phyloP scores from a whole-genome alignment of 2,329 filamentous ascomycete genomes.

The Alternaria longipes region DNA sequence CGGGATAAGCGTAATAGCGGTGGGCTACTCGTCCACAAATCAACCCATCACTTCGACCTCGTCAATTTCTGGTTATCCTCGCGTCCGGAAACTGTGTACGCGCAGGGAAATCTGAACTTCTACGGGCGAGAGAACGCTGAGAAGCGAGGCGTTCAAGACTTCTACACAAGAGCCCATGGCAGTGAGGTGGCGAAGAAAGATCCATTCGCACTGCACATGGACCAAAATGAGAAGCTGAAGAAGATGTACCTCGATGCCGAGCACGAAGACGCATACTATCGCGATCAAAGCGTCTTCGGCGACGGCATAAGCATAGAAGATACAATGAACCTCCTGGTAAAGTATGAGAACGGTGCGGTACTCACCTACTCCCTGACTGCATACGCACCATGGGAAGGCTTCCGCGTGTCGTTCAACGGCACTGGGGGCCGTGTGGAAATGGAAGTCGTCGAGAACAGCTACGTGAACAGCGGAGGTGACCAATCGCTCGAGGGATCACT shows the following conservation, averaged over 20 bases:
- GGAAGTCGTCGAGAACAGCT: slow-evolving; percentile 70
- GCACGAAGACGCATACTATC: slow-evolving; percentile 69
- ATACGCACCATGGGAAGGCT: slow-evolving; percentile 71
- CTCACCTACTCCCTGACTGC: slow-evolving; percentile 68
- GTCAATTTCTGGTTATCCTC: slow-evolving; percentile 70
- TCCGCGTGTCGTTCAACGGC: slow-evolving; percentile 67
- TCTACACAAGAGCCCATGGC: slow-evolving; percentile 62
- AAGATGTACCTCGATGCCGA: slow-evolving; percentile 69
- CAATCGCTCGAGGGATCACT: slow-evolving; percentile 64
- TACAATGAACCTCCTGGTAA: slow-evolving; percentile 68
- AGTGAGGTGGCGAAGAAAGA: slow-evolving; percentile 63
- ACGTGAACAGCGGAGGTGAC: slow-evolving; percentile 66
- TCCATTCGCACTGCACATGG: slow-evolving; percentile 67
- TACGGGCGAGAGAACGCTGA: slow-evolving; percentile 71
- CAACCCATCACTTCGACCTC: slow-evolving; percentile 71
- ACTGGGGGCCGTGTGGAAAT: slow-evolving; percentile 67
- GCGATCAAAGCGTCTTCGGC: slow-evolving; percentile 69
- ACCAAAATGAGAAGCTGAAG: slow-evolving; percentile 63
- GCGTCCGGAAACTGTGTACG: slow-evolving; percentile 65
- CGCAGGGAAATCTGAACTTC: slow-evolving; percentile 67
- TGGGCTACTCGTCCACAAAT: slow-evolving; percentile 69
- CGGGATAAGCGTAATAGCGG: slow-evolving; percentile 68
- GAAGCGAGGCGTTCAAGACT: slow-evolving; percentile 60
- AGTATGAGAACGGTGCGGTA: slow-evolving; percentile 65
- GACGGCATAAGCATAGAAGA: slow-evolving; percentile 73